Base-by-base conservation (phyloP, 306 rosid species). In the Senna tora region DNA sequence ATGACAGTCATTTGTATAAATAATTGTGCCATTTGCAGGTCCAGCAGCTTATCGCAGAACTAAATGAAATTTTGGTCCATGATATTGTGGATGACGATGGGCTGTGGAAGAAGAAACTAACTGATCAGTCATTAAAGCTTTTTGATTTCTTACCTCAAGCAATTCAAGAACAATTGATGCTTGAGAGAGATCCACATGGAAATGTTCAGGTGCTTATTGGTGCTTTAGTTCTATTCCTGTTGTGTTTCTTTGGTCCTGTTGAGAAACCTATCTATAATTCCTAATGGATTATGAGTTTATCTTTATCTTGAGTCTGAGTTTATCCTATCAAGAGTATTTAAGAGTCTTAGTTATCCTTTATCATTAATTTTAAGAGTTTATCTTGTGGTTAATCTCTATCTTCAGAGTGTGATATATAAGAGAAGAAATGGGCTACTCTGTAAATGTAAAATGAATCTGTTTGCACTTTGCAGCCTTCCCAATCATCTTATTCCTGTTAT, bases 161-260 rank as follows among this genome's bases (percentile, higher is more conserved):
- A 74, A 95, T 95, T 79, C 97, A 95, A 82, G 99, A 95, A 84
- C 99, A 95, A 62, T 72, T 95, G 88, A 81, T 95, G 97, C 99
- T 95, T 74, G 99, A 95, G 81, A 89, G 99, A 84, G 99, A 95
- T 84, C 99, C 99, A n/a, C 99, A 95, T 77, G 99, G 99, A 85
- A 95, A 95, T 82, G 99, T 95, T 57, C 99, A 95, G 97, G 99
- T 89, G 65, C 56, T 32, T 79, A 33, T 60, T 76, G 80, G 32
- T 63, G 67, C 39, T 75, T 19, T 50, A 12, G 20, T 75, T 8
- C 52, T 56, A 56, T 74, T 53, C 65, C 52, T 33, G 52, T 34
- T 64, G 30, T 67, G 61, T 60, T 74, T 69, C 52, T 63, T 71
- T 39, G 57, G 3, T 19, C 2, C 39, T 7, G 2, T 36, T 36